Percentiles rank a stretch among this genome's conserved stretches.
phyloP scores from a whole-genome alignment of 78 protist genomes.

The Dictyostelium intermedium region DNA sequence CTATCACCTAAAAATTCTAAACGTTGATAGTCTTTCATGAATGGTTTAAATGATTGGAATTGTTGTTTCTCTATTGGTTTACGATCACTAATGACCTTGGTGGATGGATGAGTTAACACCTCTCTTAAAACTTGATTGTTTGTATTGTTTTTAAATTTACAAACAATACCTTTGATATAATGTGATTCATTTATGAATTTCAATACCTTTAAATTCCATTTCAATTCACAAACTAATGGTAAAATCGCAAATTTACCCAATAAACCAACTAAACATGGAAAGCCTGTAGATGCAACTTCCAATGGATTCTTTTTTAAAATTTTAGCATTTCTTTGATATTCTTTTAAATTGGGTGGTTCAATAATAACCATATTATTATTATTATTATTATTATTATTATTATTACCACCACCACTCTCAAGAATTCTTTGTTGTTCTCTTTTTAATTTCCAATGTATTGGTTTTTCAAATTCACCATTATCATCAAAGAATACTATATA shows the following conservation, averaged over 20 bases:
- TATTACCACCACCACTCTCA: too few relatives aligned
- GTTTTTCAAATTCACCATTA: slow-evolving; percentile 23
- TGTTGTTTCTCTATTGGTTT: background rate
- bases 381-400: too few relatives aligned
- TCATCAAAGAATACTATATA: slow-evolving; percentile 3
- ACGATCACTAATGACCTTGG: background rate
- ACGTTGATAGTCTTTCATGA: slow-evolving; percentile 24
- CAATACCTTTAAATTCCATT: background rate
- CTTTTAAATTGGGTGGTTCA: background rate
- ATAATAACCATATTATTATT: background rate
- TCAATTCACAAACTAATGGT: background rate
- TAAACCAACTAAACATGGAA: background rate
- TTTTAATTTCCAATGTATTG: slow-evolving; percentile 6
- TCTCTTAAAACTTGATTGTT: background rate
- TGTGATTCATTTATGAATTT: background rate
- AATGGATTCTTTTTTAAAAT: background rate
- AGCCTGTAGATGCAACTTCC: background rate
- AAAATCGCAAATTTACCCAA: slow-evolving; percentile 6
- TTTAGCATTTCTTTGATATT: background rate
- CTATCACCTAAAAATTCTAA: slow-evolving; percentile 61
- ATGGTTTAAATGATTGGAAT: background rate
- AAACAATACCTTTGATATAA: background rate
- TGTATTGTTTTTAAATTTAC: background rate
- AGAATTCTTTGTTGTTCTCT: background rate
- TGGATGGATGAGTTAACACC: slow-evolving; percentile 3